Evolutionary conservation across 306 rosid species (phyloP).

Genomic region (Astragalus glycyphyllos): DNA sequence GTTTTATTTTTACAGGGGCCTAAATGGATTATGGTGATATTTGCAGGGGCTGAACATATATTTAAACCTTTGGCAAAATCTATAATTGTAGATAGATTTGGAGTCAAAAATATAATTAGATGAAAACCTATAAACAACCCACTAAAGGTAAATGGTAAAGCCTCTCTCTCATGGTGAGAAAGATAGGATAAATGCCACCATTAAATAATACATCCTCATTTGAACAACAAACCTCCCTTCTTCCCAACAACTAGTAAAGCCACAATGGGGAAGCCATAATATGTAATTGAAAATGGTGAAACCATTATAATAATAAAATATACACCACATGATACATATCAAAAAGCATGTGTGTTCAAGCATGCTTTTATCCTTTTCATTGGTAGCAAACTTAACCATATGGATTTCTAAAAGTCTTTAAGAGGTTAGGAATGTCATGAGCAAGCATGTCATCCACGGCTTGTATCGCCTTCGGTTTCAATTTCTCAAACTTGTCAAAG

Average conservation of each 20-base stretch:
- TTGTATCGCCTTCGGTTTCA: constrained; percentile 79
- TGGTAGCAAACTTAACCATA: constrained; percentile 53
- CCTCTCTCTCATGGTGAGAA: too few relatives aligned
- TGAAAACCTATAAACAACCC: too few relatives aligned
- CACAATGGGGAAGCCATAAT: constrained; percentile 15
- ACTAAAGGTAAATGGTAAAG: too few relatives aligned
- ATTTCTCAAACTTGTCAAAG: constrained; percentile 83
- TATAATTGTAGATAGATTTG: too few relatives aligned
- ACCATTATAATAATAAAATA: constrained; percentile 6
- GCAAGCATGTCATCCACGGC: constrained; percentile 94
- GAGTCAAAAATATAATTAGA: too few relatives aligned
- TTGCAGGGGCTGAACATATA: too few relatives aligned
- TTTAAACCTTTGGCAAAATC: too few relatives aligned
- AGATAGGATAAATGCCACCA: too few relatives aligned
- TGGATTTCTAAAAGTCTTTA: constrained; percentile 82
- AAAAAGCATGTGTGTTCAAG: not conserved
- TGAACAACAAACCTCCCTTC: constrained; percentile 2
- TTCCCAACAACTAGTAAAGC: constrained; percentile 21
- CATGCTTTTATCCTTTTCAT: not conserved
- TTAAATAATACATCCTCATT: not conserved
- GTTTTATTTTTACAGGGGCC: too few relatives aligned
- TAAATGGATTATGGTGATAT: too few relatives aligned
- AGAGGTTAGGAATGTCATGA: constrained; percentile 82
- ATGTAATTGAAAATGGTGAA: constrained; percentile 25
- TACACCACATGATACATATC: constrained; percentile 5